Conservation (phyloP, 225 moss, liverwort and hornwort species). For the Pseudisothecium myosuroides region DNA sequence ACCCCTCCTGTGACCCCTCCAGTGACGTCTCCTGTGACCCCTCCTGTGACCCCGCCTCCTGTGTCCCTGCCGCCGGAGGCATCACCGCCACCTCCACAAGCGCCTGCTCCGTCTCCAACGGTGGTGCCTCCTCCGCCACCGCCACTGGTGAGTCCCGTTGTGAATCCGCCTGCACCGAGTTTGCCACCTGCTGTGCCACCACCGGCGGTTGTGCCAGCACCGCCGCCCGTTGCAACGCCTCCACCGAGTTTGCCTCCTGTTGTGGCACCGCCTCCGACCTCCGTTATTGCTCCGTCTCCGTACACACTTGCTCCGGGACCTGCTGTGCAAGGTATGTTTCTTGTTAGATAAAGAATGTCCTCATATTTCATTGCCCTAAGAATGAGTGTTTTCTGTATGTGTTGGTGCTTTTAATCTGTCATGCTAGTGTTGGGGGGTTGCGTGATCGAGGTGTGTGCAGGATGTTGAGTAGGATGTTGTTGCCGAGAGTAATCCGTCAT, state of each 20-base stretch:
- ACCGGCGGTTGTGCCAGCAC: neutral
- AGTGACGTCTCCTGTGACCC: neutral
- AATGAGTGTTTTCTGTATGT: neutral
- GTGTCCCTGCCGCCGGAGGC: neutral
- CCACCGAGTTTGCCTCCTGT: neutral
- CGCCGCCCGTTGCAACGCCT: neutral
- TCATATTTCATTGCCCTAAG: too few species aligned
- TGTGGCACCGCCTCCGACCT: neutral
- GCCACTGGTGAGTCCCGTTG: neutral
- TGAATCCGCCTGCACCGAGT: neutral
- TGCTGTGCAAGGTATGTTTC: conserved; percentile 12
- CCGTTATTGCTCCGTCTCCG: conserved; percentile 4
- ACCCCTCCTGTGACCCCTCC: neutral
- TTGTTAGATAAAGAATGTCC: neutral
- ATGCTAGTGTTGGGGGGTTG: neutral
- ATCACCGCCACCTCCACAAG: neutral
- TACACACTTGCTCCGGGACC: conserved; percentile 25
- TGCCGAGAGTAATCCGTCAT: neutral
- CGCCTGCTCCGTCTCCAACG: neutral
- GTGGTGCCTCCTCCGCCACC: neutral
- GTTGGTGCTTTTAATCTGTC: neutral
- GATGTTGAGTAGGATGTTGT: neutral
- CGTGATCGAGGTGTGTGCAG: neutral
- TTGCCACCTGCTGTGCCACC: neutral
- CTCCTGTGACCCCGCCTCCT: neutral